Base-by-base conservation (phyloP, 129 eudicot genomes). In the Tanacetum coccineum region DNA sequence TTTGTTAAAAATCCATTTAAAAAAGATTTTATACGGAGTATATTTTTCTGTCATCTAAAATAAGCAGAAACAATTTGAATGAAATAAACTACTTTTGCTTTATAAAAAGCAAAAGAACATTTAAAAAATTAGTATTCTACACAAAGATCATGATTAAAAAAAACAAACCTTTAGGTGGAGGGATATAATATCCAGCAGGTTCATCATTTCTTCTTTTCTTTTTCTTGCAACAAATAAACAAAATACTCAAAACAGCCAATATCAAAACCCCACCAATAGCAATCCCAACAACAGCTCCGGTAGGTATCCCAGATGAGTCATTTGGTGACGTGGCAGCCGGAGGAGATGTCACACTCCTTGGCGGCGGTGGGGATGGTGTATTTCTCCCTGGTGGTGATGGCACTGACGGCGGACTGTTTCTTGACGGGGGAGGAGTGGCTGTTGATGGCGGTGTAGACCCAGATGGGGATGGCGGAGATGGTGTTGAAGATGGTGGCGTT, bases 101-200 rank as follows among this genome's bases (percentile, higher is more conserved):
- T 3, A 26, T 3, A 3, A 3, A 26, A 26, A 4, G 30, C 4
- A 26, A 4, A 26, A 26, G 4, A 26, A 26, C 30, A 26, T 26
- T 26, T n/a, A n/a, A n/a, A n/a, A n/a, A 30, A 30, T 30, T 30
- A 28, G 6, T 28, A 4, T 28, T 28, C 5, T 26, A 28, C 32
- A 30, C 36, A 28, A 28, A 26, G 3, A 26, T 26, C 28, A 26
- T 3, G 4, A 30, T 30, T 30, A 30, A 30, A 30, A 30, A 30
- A 30, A 30, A 30, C 39, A 30, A 30, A 77, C 81, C 81, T 70
- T 77, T 77, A 5, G 73, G 81, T 0, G 81, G 81, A 46, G 81
- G 81, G 4, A 68, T 40, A 61, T 75, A 75, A 28, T n/a, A 75
- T n/a, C 21, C 64, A 6, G 66, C 50, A 13, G 80, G 64, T 21